Evolutionary conservation across 306 rosid species (phyloP).

Genomic region (Gastrolobium bilobum): DNA sequence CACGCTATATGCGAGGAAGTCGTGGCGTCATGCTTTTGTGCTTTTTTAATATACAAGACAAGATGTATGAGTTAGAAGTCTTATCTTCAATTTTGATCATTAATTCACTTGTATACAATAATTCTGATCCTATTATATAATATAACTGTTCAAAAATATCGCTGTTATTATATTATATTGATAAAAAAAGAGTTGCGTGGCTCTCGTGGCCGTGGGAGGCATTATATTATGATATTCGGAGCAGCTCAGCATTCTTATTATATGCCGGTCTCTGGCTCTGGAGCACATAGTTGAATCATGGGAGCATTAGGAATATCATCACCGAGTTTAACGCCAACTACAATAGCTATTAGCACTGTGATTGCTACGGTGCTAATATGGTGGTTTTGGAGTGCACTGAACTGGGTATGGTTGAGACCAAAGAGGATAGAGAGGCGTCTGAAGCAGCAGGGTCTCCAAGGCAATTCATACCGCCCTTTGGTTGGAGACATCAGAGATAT

Average conservation of each 20-base stretch:
- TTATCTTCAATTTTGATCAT: no score
- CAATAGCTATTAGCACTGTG: conserved; percentile 29
- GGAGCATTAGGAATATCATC: conserved; percentile 6
- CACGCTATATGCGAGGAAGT: conserved; percentile 13
- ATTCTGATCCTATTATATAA: no score
- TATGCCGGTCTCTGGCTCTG: not conserved
- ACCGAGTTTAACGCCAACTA: not conserved
- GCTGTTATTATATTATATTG: no score
- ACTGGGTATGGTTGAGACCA: conserved; percentile 56
- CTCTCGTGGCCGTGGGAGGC: no score
- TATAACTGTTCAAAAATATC: no score
- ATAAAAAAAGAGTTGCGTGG: no score
- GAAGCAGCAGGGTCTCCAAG: conserved; percentile 48
- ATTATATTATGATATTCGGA: no score
- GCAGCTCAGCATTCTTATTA: no score
- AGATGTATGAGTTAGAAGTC: no score
- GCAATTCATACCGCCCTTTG: conserved; percentile 49
- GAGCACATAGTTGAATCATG: not conserved
- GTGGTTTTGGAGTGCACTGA: conserved; percentile 54
- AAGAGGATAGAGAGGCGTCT: conserved; percentile 53
- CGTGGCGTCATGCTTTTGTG: not conserved
- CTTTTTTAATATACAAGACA: not conserved
- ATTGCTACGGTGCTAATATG: conserved; percentile 41
- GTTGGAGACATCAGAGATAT: conserved; percentile 57
- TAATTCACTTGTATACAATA: no score